These are phyloP conservation scores for Calonectria honghensis DNA, from an alignment of 2,329 filamentous ascomycete genomes.

Conservation along the genomic window DNA sequence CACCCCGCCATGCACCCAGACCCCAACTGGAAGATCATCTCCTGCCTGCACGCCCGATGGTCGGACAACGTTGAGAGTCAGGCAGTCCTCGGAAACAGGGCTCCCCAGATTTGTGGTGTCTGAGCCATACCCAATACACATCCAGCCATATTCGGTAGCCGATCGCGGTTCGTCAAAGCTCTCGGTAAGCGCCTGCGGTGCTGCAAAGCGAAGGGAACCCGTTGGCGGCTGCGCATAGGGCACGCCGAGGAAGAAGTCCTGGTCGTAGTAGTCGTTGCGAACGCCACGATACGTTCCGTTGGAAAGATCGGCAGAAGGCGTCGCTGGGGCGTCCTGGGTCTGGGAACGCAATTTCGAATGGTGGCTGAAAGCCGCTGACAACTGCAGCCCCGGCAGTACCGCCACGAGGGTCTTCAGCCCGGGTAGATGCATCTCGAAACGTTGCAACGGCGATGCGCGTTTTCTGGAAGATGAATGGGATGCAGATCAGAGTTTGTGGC, in stretches of 20 bases:
- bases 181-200: slow-evolving; percentile 69
- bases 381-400: slow-evolving; percentile 36
- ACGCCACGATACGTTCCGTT: slow-evolving; percentile 70
- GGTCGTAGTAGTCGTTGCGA: slow-evolving; percentile 58
- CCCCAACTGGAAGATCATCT: slow-evolving; percentile 71
- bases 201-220: slow-evolving; percentile 71
- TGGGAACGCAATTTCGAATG: not conserved
- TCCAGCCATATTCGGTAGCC: slow-evolving; percentile 67
- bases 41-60: slow-evolving; percentile 53
- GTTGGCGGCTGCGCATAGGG: slow-evolving; percentile 73
- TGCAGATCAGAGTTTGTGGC: slow-evolving; percentile 30
- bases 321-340: not conserved
- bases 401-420: slow-evolving; percentile 44
- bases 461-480: slow-evolving; percentile 33
- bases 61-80: slow-evolving; percentile 54
- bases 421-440: slow-evolving; percentile 42
- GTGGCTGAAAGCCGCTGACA: slow-evolving; percentile 33
- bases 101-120: slow-evolving; percentile 52
- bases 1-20: slow-evolving; percentile 74
- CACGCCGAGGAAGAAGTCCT: slow-evolving; percentile 73
- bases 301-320: slow-evolving; percentile 34
- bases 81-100: slow-evolving; percentile 52
- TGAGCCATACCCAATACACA: slow-evolving; percentile 71
- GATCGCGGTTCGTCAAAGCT: slow-evolving; percentile 63
- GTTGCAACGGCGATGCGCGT: slow-evolving; percentile 14